Base-by-base conservation (phyloP, 2,329 filamentous ascomycete genomes). In the Neospermospora avenae region DNA sequence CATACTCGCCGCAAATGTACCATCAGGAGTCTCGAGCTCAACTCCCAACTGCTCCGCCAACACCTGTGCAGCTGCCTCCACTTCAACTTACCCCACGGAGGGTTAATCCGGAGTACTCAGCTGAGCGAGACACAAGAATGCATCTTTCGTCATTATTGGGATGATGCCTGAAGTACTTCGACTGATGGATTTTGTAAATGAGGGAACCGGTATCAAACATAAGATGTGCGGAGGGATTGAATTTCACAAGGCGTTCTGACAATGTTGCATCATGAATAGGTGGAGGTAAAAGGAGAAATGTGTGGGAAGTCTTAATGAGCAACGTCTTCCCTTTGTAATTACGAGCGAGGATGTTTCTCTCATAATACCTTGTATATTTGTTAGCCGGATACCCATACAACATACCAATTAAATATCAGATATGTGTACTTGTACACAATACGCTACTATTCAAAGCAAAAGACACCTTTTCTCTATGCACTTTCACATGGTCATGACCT, bases 121-220 rank as follows among this genome's bases (percentile, higher is more conserved):
- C 42, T 1, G 66, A 69, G 44, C 64, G 69, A 8, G 71, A 73
- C 57, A 65, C 68, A 8, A 66, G 71, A 42, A 73, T 73, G 71
- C 60, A 68, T 59, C 67, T 73, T 22, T 72, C 71, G 20, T 67
- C 64, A 2, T 56, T 73, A 5, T 55, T 73, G 2, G 69, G 59
- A 51, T 59, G 41, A 42, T 53, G 37, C 45, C 7, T 20, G 54
- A 48, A 48, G 18, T 22, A 14, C 6, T 39, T 41, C 4, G 22
- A 22, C 6, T 24, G 11, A 8, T 16, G 22, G 10, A n/a, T 28
- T 41, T 28, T 28, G 42, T 3, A 24, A 35, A 51, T 2, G n/a
- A 8, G 18, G 14, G 31, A n/a, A 31, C 34, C 8, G 11, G 20
- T 16, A 1, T 37, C n/a, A 16, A 35, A 6, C 10, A n/a, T n/a